These are phyloP conservation scores for Tubosaeta brunneosetosa DNA, from an alignment of 768 basidiomycete genomes.

Conservation along the genomic window DNA sequence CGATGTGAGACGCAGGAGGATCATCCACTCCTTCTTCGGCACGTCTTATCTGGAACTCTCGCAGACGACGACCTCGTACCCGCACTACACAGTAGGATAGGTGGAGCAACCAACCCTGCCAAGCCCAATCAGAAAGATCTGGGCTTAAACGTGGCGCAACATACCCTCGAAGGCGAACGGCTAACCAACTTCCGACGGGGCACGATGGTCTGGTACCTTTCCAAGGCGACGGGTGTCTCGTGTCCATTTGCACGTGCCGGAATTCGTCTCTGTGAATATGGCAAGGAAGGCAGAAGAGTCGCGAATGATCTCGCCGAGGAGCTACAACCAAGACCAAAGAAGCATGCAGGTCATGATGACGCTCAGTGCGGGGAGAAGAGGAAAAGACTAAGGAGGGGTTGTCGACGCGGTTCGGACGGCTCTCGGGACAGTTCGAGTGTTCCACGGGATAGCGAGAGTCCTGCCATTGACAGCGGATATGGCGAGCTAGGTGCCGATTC, in stretches of 20 bases:
- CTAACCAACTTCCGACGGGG: constrained; percentile 73
- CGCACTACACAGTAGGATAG: constrained; percentile 64
- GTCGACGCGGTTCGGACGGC: constrained; percentile 20
- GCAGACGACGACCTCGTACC: constrained; percentile 71
- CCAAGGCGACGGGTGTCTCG: constrained; percentile 65
- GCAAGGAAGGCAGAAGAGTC: constrained; percentile 41
- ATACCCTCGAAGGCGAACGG: constrained; percentile 29
- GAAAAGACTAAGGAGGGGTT: constrained; percentile 37
- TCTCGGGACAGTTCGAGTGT: constrained; percentile 7
- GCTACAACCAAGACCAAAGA: constrained; percentile 39
- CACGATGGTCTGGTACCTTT: constrained; percentile 79
- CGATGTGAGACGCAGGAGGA: constrained; percentile 70
- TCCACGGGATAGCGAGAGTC: constrained; percentile 19
- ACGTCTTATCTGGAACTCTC: constrained; percentile 65
- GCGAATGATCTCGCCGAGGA: constrained; percentile 24
- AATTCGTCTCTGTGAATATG: constrained; percentile 68
- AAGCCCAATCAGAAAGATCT: constrained; percentile 17
- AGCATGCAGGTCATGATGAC: constrained; percentile 31
- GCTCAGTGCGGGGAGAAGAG: constrained; percentile 45
- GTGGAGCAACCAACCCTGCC: constrained; percentile 53
- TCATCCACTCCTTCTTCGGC: constrained; percentile 68
- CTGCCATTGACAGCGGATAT: constrained; percentile 24
- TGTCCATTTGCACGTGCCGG: constrained; percentile 73
- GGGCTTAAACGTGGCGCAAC: not conserved
- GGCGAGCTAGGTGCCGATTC: constrained; percentile 20